Percentiles rank a stretch among this genome's conserved stretches.
Conservation (phyloP, 2,329 filamentous ascomycete genomes). For the Biscogniauxia mediterranea region DNA sequence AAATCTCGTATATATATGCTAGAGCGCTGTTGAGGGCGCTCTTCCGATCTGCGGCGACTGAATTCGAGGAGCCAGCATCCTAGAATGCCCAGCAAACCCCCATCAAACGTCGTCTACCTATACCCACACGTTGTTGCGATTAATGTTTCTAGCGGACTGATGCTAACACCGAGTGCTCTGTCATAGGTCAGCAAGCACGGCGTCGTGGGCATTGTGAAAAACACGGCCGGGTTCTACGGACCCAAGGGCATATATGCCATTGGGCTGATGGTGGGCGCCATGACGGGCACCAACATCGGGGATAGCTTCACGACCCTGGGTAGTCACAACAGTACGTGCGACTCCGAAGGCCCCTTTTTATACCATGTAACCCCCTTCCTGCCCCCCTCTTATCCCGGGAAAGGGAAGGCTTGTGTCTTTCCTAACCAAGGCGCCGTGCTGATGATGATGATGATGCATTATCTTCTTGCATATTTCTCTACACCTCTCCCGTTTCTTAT, state of each 20-base stretch:
- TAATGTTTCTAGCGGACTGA: background rate
- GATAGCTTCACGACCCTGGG: slow-evolving; percentile 37
- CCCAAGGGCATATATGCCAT: slow-evolving; percentile 51
- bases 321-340: background rate
- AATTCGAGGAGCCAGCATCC: no score
- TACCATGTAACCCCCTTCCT: background rate
- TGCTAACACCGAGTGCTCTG: background rate
- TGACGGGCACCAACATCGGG: slow-evolving; percentile 51
- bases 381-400: background rate
- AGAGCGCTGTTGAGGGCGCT: no score
- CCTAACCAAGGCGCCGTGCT: background rate
- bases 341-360: no score
- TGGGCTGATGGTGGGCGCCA: slow-evolving; percentile 49
- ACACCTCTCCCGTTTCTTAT: no score
- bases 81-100: no score
- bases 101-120: no score
- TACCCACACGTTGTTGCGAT: no score
- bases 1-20: no score
- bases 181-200: slow-evolving; percentile 47
- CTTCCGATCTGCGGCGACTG: no score
- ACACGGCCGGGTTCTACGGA: slow-evolving; percentile 54
- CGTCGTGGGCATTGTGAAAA: slow-evolving; percentile 52
- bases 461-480: no score
- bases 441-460: no score
- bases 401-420: background rate